Evolutionary conservation across 1,284 basidiomycete species (phyloP).

Genomic region (Schizopora paradoxa): DNA sequence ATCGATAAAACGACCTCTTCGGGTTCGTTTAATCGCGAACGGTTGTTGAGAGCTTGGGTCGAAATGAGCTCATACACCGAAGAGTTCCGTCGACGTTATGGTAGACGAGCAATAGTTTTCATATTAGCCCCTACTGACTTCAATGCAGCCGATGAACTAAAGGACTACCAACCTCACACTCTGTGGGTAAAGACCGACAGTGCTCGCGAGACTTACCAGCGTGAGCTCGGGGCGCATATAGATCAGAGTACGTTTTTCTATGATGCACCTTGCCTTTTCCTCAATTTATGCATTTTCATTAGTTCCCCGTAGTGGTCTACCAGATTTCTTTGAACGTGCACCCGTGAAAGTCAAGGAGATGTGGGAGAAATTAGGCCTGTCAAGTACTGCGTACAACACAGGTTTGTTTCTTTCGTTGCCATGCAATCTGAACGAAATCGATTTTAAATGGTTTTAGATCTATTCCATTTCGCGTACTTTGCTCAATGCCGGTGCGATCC

Average conservation of each 20-base stretch:
- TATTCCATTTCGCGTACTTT: conserved; percentile 68
- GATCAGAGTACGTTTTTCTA: conserved; percentile 53
- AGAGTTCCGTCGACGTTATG: conserved; percentile 47
- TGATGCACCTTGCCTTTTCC: conserved; percentile 3
- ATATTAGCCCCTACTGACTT: neutral
- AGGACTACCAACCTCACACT: conserved; percentile 30
- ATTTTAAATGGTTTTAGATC: conserved; percentile 36
- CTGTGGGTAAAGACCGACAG: conserved; percentile 51
- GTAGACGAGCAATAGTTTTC: conserved; percentile 32
- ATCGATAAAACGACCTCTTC: conserved; percentile 41
- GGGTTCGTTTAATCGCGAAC: conserved; percentile 49
- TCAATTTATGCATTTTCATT: conserved; percentile 8
- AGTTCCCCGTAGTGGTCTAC: conserved; percentile 51
- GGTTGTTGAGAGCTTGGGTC: conserved; percentile 70
- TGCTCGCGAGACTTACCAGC: conserved; percentile 64
- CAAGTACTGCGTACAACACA: conserved; percentile 54
- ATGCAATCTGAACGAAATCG: conserved; percentile 1
- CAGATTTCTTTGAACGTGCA: conserved; percentile 33
- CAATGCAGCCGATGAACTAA: conserved; percentile 33
- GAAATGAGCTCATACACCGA: conserved; percentile 62
- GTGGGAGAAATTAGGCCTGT: conserved; percentile 54
- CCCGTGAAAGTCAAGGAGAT: conserved; percentile 35
- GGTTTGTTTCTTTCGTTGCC: conserved; percentile 37
- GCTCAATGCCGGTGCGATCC: conserved; percentile 78
- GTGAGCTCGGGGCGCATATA: conserved; percentile 65